These are phyloP conservation scores for Babesia sp. DNA, from an alignment of 169 alveolate genomes.

Conservation along the genomic window DNA sequence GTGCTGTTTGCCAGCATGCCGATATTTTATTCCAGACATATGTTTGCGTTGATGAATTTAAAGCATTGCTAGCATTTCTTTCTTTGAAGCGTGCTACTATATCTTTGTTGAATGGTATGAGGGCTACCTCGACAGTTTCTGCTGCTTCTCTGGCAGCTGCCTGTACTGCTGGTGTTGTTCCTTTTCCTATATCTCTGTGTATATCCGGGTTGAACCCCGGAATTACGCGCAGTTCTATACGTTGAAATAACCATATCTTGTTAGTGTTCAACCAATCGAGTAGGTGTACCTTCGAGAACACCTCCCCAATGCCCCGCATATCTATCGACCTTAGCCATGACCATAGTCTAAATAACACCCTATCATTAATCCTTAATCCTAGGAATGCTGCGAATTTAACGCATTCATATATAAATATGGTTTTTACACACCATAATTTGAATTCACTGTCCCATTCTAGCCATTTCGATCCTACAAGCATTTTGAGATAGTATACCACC, in stretches of 20 bases:
- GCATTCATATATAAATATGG: constrained; percentile 37
- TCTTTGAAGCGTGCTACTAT: constrained; percentile 44
- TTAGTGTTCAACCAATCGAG: constrained; percentile 45
- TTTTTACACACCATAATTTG: constrained; percentile 38
- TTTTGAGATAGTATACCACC: constrained; percentile 49
- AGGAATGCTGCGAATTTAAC: constrained; percentile 41
- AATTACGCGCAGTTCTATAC: constrained; percentile 11
- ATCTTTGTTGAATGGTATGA: constrained; percentile 61
- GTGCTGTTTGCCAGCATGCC: constrained; percentile 26
- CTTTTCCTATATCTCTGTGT: constrained; percentile 10
- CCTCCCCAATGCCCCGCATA: constrained; percentile 26
- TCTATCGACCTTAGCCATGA: constrained; percentile 31
- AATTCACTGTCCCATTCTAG: constrained; percentile 47
- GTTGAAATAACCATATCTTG: constrained; percentile 46
- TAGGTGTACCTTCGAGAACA: constrained; percentile 27
- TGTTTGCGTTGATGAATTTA: neutral
- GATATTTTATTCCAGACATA: constrained; percentile 47
- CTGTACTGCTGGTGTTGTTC: constrained; percentile 24
- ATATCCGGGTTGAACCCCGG: constrained; percentile 21
- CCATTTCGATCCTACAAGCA: constrained; percentile 38
- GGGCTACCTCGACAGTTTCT: constrained; percentile 20
- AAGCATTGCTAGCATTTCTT: neutral
- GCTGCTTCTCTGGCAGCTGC: constrained; percentile 19
- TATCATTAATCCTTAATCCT: constrained; percentile 34
- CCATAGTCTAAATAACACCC: constrained; percentile 45